Evolutionary conservation across 1,284 basidiomycete species (phyloP), one percentile per base, ranked within the genome.

Genomic region (Sporisorium graminicola): DNA sequence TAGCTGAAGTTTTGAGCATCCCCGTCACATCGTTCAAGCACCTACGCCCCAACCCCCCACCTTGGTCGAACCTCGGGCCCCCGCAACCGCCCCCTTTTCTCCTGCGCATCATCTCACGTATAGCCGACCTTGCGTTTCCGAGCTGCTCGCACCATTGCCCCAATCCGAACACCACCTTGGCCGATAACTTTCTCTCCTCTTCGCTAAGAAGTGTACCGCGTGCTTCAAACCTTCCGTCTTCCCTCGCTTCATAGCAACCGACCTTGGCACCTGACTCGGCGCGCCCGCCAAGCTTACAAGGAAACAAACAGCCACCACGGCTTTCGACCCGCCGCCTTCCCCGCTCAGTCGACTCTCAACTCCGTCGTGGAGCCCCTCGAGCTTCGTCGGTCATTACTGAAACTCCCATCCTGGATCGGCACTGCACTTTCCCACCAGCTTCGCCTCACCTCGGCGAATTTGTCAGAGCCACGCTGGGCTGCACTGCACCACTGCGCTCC

Each of bases 161-260:
- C 44, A 7, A 50, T 24, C 33, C 7, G 27, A 29, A 6, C 42
- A 24, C 29, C 27, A 31, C n/a, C 40, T 22, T 56, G 7, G 35
- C 8, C 24, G 24, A n/a, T 10, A 5, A 20, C 50, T 16, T 47
- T n/a, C 31, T 16, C n/a, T 22, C 35, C 12, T 47, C 51, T 46
- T 46, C 40, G 40, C 55, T 65, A 65, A n/a, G 18, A 52, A 58
- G 56, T 27, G 33, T 2, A 65, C 62, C 62, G 62, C 56, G 56
- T 65, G 62, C 43, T 65, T 49, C 31, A 35, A 5, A 18, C 20
- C 40, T 50, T 58, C 50, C 29, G 2, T 58, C 40, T 42, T 43
- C 29, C 18, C 50, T 65, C 50, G 62, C 62, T 58, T 58, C 40
- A 5, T 24, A 12, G 10, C 24, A 24, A 18, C 18, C 29, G 10